Evolutionary conservation across 2,329 filamentous ascomycete genomes (phyloP).

Genomic region (Clonostachys chloroleuca): DNA sequence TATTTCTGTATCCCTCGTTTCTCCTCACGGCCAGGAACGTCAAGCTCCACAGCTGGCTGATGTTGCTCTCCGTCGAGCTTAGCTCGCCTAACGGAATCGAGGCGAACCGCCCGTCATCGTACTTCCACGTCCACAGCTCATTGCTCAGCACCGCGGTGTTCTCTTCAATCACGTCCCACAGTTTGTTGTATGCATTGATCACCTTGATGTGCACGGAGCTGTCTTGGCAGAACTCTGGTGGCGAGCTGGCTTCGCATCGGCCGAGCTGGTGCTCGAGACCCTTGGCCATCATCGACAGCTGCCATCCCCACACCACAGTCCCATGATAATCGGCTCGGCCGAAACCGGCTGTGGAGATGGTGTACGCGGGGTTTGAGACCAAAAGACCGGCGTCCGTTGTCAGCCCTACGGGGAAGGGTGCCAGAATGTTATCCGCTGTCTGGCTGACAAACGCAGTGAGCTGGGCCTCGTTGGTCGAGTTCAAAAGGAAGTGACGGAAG

Average conservation of each 20-base stretch:
- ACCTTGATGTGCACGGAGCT: conserved; percentile 30
- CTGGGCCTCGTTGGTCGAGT: conserved; percentile 52
- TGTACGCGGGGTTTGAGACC: conserved; percentile 57
- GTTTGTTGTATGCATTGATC: conserved; percentile 50
- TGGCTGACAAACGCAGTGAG: conserved; percentile 52
- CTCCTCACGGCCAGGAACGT: conserved; percentile 46
- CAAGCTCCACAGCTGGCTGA: conserved; percentile 54
- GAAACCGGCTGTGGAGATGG: conserved; percentile 43
- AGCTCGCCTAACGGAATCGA: conserved; percentile 46
- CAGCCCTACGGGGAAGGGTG: conserved; percentile 54
- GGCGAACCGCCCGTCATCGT: conserved; percentile 34
- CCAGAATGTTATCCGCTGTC: conserved; percentile 50
- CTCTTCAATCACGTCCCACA: conserved; percentile 57
- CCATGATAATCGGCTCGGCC: conserved; percentile 56
- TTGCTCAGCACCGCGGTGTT: conserved; percentile 44
- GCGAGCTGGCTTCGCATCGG: conserved; percentile 30
- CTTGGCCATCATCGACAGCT: conserved; percentile 58
- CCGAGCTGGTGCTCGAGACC: conserved; percentile 53
- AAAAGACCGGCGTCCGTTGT: conserved; percentile 51
- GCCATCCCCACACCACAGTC: conserved; percentile 63
- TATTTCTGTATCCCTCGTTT: conserved; percentile 2
- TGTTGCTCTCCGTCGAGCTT: conserved; percentile 41
- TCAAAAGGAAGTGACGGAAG: conserved; percentile 59
- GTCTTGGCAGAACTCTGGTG: conserved; percentile 5
- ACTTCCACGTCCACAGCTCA: conserved; percentile 63